Percentiles rank a stretch among this genome's conserved stretches.
Conservation (phyloP, 768 basidiomycete genomes). For the Suillus subalutaceus region DNA sequence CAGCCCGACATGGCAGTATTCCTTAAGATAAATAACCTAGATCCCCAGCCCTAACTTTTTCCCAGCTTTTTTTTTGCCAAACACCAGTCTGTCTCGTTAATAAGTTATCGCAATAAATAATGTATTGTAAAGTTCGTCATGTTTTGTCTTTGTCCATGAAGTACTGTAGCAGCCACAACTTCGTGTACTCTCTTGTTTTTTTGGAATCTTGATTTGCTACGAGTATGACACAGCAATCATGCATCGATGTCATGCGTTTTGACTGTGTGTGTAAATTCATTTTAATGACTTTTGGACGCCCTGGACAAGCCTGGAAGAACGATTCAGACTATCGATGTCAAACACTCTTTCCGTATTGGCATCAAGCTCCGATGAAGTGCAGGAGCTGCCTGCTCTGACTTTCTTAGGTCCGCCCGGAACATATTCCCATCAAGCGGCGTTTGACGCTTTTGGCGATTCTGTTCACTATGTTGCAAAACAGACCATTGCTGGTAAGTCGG, state of each 20-base stretch:
- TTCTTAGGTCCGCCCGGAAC: slow-evolving; percentile 73
- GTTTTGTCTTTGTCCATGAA: background rate
- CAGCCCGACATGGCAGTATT: slow-evolving; percentile 18
- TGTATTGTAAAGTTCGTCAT: background rate
- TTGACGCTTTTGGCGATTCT: slow-evolving; percentile 45
- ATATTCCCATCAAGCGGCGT: slow-evolving; percentile 67
- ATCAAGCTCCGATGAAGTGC: slow-evolving; percentile 14
- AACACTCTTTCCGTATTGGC: background rate
- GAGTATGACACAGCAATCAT: background rate
- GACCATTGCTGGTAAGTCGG: slow-evolving; percentile 44
- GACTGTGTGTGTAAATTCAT: background rate
- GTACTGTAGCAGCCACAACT: background rate
- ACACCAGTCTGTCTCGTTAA: background rate
- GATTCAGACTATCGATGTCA: background rate
- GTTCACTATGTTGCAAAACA: slow-evolving; percentile 46
- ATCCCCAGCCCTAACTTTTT: slow-evolving; percentile 1
- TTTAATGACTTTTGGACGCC: background rate
- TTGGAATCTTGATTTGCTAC: background rate
- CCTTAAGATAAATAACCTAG: slow-evolving; percentile 9
- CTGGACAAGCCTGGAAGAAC: background rate
- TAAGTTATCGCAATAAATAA: slow-evolving; percentile 11
- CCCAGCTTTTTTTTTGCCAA: background rate
- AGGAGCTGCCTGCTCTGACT: slow-evolving; percentile 38
- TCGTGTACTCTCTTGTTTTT: background rate
- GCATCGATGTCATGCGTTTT: no score